Evolutionary conservation across 139 green algal genomes (phyloP).

Genomic region (Tetraselmis striata): DNA sequence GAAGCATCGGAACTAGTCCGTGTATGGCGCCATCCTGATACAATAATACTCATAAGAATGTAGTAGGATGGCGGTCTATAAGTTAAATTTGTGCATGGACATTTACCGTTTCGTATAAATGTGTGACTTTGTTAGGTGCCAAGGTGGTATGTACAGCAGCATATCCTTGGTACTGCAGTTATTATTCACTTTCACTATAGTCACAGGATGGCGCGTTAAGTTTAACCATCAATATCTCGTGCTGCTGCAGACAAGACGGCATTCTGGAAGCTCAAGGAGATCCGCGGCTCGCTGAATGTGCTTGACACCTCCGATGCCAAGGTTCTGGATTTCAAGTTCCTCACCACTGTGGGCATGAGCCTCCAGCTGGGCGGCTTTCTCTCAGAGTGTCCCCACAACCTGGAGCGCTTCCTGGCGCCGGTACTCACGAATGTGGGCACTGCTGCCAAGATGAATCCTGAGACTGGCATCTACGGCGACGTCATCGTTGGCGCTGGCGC

Average conservation of each 20-base stretch:
- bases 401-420: background rate
- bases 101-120: background rate
- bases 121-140: background rate
- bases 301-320: background rate
- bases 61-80: no score
- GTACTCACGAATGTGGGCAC: background rate
- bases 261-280: background rate
- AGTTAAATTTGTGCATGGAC: background rate
- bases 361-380: background rate
- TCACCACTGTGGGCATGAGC: background rate
- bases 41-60: no score
- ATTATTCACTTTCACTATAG: background rate
- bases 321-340: background rate
- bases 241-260: background rate
- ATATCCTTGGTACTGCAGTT: background rate
- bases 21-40: no score
- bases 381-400: background rate
- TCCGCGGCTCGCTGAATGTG: background rate
- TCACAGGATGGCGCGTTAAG: no score
- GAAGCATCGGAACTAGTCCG: no score
- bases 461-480: background rate
- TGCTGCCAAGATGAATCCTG: background rate
- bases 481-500: background rate
- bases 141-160: background rate
- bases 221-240: no score